Conservation (phyloP, 139 green algal species). For the Auxenochlorella pyrenoidosa region DNA sequence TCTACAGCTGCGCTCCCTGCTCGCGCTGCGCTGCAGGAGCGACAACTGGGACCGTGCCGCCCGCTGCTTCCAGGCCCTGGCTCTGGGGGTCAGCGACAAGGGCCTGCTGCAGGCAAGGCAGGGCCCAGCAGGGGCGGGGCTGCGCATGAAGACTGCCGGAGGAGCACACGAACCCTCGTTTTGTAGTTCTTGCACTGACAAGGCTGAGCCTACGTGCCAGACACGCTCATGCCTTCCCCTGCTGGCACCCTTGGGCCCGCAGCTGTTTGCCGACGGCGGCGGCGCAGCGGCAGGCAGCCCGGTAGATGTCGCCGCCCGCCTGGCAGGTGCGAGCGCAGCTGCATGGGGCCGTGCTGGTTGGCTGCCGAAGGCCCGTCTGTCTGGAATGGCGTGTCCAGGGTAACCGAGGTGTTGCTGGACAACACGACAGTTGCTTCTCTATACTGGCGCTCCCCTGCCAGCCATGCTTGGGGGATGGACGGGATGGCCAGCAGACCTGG, state of each 20-base stretch:
- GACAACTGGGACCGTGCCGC: constrained; percentile 46
- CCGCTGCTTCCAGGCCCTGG: constrained; percentile 46
- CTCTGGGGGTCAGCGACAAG: constrained; percentile 44
- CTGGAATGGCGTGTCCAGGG: too few relatives aligned
- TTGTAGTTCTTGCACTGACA: neutral
- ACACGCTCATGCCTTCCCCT: neutral
- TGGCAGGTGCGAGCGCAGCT: neutral
- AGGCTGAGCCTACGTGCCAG: neutral
- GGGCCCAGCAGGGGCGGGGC: neutral
- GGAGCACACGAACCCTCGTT: too few relatives aligned
- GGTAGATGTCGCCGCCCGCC: neutral
- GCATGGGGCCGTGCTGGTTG: neutral
- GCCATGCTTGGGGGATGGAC: too few relatives aligned
- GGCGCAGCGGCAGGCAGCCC: neutral
- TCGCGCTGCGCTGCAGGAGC: neutral
- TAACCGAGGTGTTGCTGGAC: too few relatives aligned
- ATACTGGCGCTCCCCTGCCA: neutral
- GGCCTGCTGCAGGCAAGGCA: constrained; percentile 19
- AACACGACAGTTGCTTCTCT: neutral
- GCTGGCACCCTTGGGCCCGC: neutral
- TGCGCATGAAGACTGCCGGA: too few relatives aligned
- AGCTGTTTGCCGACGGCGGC: constrained; percentile 19
- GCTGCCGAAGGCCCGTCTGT: neutral
- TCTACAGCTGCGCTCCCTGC: neutral
- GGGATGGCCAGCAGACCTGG: too few relatives aligned